phyloP scores from a whole-genome alignment of 371 early-diverging fungal species.

The Circinella umbellata region DNA sequence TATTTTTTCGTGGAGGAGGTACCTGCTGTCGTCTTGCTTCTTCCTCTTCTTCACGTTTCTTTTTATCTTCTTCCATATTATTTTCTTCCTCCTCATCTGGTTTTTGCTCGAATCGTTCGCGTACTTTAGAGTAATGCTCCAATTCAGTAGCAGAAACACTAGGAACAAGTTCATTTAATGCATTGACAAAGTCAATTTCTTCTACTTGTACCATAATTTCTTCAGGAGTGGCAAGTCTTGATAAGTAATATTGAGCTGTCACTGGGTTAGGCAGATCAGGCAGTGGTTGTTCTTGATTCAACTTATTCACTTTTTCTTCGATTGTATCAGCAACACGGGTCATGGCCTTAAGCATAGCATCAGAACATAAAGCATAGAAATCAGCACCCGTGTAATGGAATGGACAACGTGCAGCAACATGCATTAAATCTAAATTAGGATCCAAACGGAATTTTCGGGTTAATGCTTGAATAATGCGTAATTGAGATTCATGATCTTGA shows the following conservation, averaged over 20 bases:
- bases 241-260: constrained; percentile 30
- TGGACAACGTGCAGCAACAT: constrained; percentile 84
- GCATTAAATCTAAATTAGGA: constrained; percentile 73
- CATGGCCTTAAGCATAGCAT: constrained; percentile 96
- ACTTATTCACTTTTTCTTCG: constrained; percentile 63
- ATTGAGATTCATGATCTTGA: constrained; percentile 83
- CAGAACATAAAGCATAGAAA: constrained; percentile 97
- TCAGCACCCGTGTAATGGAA: constrained; percentile 97
- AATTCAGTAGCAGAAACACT: constrained; percentile 90
- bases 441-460: constrained; percentile 92
- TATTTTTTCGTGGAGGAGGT: constrained; percentile 16
- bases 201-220: constrained; percentile 78
- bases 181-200: constrained; percentile 82
- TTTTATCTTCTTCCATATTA: constrained; percentile 23
- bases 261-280: constrained; percentile 25
- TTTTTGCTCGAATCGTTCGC: constrained; percentile 64
- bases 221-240: constrained; percentile 43
- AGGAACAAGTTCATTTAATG: constrained; percentile 86
- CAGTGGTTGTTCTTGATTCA: constrained; percentile 38
- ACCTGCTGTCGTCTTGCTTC: background rate
- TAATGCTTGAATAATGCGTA: constrained; percentile 88
- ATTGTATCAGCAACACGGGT: constrained; percentile 83
- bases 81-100: constrained; percentile 37
- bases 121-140: constrained; percentile 82
- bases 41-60: constrained; percentile 12